A percentile compares a stretch with the other conserved stretches of the same genome.
Evolutionary conservation across 176 grass and related monocot genomes (phyloP).

Genomic region (Oryza meyeriana): DNA sequence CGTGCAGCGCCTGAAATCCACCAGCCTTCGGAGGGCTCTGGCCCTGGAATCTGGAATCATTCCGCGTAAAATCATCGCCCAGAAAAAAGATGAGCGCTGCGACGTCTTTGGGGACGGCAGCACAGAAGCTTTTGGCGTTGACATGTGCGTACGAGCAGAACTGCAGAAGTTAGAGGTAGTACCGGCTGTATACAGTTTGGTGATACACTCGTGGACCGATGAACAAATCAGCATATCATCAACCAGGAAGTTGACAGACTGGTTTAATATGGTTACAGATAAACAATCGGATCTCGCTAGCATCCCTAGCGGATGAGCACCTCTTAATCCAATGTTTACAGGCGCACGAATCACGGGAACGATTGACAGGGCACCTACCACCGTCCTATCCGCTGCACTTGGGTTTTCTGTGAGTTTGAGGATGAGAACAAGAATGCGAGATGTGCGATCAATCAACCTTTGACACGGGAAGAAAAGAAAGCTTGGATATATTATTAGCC

Average conservation of each 20-base stretch:
- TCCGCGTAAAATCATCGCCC: neutral
- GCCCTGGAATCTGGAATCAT: slow-evolving; percentile 1
- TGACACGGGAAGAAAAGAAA: neutral
- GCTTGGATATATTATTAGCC: neutral
- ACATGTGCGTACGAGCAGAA: neutral
- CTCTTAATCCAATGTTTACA: neutral
- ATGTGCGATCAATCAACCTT: neutral
- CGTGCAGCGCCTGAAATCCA: neutral
- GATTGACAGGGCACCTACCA: slow-evolving; percentile 43
- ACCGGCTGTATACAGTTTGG: neutral
- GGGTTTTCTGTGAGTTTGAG: neutral
- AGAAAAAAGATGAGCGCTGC: neutral
- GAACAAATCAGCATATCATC: neutral
- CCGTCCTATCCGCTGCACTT: neutral
- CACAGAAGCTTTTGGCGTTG: neutral
- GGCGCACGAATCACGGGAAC: slow-evolving; percentile 6
- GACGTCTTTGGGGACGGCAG: neutral
- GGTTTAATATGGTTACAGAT: neutral
- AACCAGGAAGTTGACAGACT: neutral
- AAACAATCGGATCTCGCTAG: neutral
- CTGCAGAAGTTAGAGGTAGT: too few species aligned
- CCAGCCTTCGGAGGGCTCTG: slow-evolving; percentile 8
- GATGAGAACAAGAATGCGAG: neutral
- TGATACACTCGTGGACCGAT: neutral
- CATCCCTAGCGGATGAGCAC: neutral